Evolutionary conservation across 768 basidiomycete species (phyloP), one percentile per base, ranked within the genome.

Genomic region (Pleurotus giganteus): DNA sequence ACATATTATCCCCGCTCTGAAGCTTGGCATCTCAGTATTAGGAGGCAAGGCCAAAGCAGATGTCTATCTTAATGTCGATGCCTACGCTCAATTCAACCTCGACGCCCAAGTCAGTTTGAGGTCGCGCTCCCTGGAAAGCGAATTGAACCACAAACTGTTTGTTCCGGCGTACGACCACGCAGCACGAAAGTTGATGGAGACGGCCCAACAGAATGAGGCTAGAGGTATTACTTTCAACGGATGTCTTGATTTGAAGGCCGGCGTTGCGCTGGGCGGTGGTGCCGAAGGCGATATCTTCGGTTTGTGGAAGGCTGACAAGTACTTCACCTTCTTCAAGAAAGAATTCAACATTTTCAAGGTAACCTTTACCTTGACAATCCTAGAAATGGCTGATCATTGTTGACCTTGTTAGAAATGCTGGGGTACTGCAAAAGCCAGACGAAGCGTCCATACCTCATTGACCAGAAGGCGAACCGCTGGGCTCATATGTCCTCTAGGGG

Each of bases 1-100:
- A 12, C 68, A 74, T 43, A 60, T 73, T 37, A 70, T 68, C 55
- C 72, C 70, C 0, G 47, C 56, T 13, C 46, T 63, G 23, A 63
- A 59, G 53, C 58, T 72, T 52, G 70, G 71, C 19, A 57, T 73
- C 41, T 50, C 53, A 17, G 62, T 60, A 1, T 45, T 63, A 26
- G 62, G 56, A 4, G 51, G 51, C 41, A 63, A 59, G 43, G 62
- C 56, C 2, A 44, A 54, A 24, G 62, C 62, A 11, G 24, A 51
- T 26, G 46, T 61, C 34, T 58, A 45, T 47, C 34, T 63, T 47
- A 27, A 59, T 57, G 60, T 72, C 34, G 71, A 71, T 55, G 59
- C 66, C 8, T 64, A 61, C 27, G 62, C 62, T 13, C 56, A 56
- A 23, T 58, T 73, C 44, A 55, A 59, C n/a, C 64, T 63, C 15